Evolutionary conservation across 768 basidiomycete species (phyloP), one percentile per base, ranked within the genome.

Genomic region (Suillus luteus): DNA sequence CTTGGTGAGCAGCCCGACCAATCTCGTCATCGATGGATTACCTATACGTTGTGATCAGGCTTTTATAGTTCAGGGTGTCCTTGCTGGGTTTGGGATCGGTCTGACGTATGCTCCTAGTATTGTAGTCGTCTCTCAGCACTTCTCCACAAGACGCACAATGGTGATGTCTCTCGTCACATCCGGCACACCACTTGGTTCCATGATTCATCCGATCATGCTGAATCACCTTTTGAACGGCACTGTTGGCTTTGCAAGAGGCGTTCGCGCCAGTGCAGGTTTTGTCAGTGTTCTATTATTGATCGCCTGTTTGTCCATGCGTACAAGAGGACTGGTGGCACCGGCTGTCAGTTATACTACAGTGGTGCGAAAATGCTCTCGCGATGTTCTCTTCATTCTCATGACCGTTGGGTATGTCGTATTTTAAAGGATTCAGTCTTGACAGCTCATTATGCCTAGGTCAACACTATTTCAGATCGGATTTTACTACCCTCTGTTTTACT

Each of bases 131-230:
- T 77, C 80, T 5, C 83, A 83, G 35, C 78, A 81, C 65, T 86
- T 85, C 72, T 69, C 70, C 31, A 72, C 69, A 55, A 73, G 74
- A 14, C 74, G 81, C 31, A 70, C 80, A 3, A 64, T 81, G 4
- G 81, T 82, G 8, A 80, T 82, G 67, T 81, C 83, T 9, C 69
- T 85, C 55, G 77, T 76, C 5, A 31, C 81, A 35, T 82, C 83
- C 35, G 82, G 82, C 27, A 78, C 81, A 40, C 80, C 84, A 2
- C 70, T 86, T 3, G 88, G 89, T 9, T 85, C 83, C 7, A 74
- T 85, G 24, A 67, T 84, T 15, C 82, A 87, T 61, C 85, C 87
- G 0, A 85, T 27, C 27, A 27, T 27, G 27, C 27, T 27, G 27
- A 27, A 27, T 27, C 27, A 27, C 27, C 2, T 27, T 88, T 64